These are phyloP conservation scores for Diospyros lotus DNA, from an alignment of 148 eudicot genomes.

Conservation along the genomic window DNA sequence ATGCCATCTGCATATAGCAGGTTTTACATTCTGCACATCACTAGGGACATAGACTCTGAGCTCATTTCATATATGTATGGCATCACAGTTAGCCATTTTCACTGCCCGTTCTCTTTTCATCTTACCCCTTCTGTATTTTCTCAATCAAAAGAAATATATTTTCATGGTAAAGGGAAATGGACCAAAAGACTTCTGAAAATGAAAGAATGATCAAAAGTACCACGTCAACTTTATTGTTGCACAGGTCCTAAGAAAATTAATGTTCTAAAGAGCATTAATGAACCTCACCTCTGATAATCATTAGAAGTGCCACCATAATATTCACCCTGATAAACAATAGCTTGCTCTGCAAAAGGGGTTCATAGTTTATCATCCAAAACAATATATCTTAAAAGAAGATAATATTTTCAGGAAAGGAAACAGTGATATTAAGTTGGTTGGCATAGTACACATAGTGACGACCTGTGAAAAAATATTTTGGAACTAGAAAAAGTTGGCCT, in stretches of 20 bases:
- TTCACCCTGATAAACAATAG: constrained; percentile 43
- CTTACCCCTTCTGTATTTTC: not conserved
- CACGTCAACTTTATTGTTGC: not conserved
- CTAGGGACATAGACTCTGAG: too few relatives aligned
- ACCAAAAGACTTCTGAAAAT: not conserved
- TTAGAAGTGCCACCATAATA: constrained; percentile 38
- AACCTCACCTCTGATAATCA: constrained; percentile 49
- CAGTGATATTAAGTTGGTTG: not conserved
- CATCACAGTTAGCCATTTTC: not conserved
- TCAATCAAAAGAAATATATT: not conserved
- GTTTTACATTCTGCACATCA: not conserved
- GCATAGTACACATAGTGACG: not conserved
- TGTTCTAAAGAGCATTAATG: not conserved
- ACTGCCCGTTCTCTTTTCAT: not conserved
- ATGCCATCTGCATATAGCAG: not conserved
- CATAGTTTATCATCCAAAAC: constrained; percentile 3
- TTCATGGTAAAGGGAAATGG: not conserved
- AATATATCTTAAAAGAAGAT: not conserved
- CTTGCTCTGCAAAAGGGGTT: constrained; percentile 47
- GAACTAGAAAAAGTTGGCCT: not conserved
- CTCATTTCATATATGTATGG: not conserved
- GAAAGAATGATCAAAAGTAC: not conserved
- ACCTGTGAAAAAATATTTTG: not conserved
- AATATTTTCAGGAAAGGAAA: not conserved
- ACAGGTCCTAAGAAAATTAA: too few relatives aligned